Base-by-base conservation (phyloP, 192 early-diverging fungal genomes). In the Umbelopsis sp. region DNA sequence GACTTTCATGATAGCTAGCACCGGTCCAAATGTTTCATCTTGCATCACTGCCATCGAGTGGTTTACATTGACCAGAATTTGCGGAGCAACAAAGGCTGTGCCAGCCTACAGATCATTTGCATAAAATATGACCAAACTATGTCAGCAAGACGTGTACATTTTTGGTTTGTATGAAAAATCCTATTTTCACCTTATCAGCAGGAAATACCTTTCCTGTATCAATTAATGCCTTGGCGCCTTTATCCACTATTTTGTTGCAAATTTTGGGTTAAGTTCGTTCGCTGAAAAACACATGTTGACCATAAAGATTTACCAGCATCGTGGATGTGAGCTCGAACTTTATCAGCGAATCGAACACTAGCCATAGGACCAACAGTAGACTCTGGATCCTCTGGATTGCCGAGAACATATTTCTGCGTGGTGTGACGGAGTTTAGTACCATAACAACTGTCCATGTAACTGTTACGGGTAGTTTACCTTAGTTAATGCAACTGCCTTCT, bases 11-110 rank as follows among this genome's bases (percentile, higher is more conserved):
- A 95, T 88, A 14, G 89, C 90, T 68, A 93, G 83, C 32, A 93
- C 85, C 31, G 94, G 94, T 0, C 94, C 94, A 86, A 95, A 95
- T 12, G 91, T 90, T 71, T 95, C 94, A 67, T 95, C 91, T 6
- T 70, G 89, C 92, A 93, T 93, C 12, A 95, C 79, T 6, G 72
- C 80, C 92, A 93, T 93, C 11, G 59, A 38, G 68, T 93, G 93
- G 62, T 88, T 82, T 6, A 95, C 92, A 71, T 93, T 82, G 5
- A 88, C 85, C 12, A 95, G 79, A 11, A 94, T 80, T 54, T 93
- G 90, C n/a, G 93, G 93, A 0, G 86, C 88, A 65, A 95, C 82
- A 76, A 85, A 94, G 2, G 87, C 82, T 0, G 90, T 90, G 21
- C 86, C 84, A 16, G 70, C 69, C 77, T 81, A 74, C 12, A n/a